Base-by-base conservation (phyloP, 2,329 filamentous ascomycete species). In the Epichloe brachyelytri region DNA sequence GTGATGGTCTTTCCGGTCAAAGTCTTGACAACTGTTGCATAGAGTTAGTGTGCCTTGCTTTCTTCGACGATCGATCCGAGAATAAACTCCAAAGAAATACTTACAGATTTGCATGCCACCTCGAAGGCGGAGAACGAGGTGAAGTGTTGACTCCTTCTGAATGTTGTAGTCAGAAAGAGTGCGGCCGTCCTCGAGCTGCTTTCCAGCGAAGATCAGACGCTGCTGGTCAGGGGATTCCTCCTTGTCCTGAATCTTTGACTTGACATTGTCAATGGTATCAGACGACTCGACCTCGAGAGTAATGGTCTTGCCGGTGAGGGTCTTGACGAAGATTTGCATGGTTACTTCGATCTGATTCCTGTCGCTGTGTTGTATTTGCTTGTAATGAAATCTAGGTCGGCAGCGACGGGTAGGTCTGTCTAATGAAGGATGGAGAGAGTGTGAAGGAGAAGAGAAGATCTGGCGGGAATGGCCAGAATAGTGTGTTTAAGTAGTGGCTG, bases 221-320 rank as follows among this genome's bases (percentile, higher is more conserved):
- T 96, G 90, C 72, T 97, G 90, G 65, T 96, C 90, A 11, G 90
- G 90, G 45, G 90, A 91, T 43, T 91, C 91, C 73, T 97, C 91
- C 82, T 97, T 96, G 65, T 97, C 91, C 71, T 97, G 91, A 48
- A 96, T 97, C 82, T 96, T 97, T 47, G 79, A 83, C 83, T 97
- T 96, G 36, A 96, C 91, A 56, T 96, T 95, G 76, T 95, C 90
- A 71, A 95, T 95, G 47, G 90, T 95, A 64, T 95, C 90, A 2
- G 82, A 87, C 0, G 85, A 89, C 69, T 95, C 88, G 5, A 95
- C 88, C 73, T 94, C 75, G 40, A 69, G 65, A 52, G 68, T 70
- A 60, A 70, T 70, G 57, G 67, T 70, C 68, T 70, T 70, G 64
- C 89, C 89, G 71, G 90, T 95, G 64, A 95, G 70, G 71, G 52